Base-by-base conservation (phyloP, 345 rosid genomes). In the Hibiscus mutabilis region DNA sequence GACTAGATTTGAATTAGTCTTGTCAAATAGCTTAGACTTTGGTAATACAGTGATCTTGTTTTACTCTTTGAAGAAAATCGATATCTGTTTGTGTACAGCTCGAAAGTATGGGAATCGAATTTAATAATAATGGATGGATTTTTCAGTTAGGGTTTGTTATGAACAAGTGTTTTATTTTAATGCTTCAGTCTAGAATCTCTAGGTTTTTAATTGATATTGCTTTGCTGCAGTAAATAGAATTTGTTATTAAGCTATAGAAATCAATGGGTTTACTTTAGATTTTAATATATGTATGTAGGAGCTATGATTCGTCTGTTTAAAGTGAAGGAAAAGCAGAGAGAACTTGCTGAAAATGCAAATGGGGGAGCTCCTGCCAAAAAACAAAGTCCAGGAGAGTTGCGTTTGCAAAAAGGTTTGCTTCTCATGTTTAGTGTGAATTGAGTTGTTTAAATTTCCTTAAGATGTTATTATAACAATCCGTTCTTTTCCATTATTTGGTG, bases 281-380 rank as follows among this genome's bases (percentile, higher is more conserved):
- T 2, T 46, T 70, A 21, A 19, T 37, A 56, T 14, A 14, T 25
- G 21, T 59, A 55, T 69, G 27, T 62, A 64, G 90, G 82, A 81
- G 78, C 72, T 57, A 87, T 92, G 97, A 92, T 92, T 80, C 83
- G 88, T 69, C 79, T 90, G 21, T 88, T 90, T 74, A 92, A 88
- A 86, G 91, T 90, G 16, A 90, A 90, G 84, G 94, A 92, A 64
- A 86, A 88, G 83, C 94, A 90, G 86, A 92, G 83, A 80, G 94
- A 92, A 63, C 84, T 79, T 81, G 91, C 89, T 75, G 86, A 82
- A 66, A 87, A 82, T 78, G 86, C 89, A 65, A 82, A 52, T 19
- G 96, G 90, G 49, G 85, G 84, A 47, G 71, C 78, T 67, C 84
- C 91, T 33, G 70, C 77, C 12, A 91, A 84, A 80, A 92, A 84